A percentile compares a stretch with the other conserved stretches of the same genome.
phyloP scores from a whole-genome alignment of 192 early-diverging fungal species.

The Umbelopsis ramanniana region DNA sequence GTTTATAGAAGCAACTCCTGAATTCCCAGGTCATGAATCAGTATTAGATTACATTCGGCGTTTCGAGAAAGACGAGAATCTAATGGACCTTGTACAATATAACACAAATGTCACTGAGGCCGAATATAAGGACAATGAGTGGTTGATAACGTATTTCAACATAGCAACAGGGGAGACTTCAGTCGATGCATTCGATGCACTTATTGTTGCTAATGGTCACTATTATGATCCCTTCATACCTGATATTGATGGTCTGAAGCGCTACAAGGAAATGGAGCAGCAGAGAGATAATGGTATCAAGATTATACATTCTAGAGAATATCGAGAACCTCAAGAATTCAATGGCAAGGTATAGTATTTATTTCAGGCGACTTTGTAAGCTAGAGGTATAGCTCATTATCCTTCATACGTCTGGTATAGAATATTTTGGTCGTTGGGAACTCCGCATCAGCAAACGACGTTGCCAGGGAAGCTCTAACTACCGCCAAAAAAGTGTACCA shows the following conservation, averaged over 20 bases:
- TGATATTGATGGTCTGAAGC: conserved; percentile 39
- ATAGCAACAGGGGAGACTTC: conserved; percentile 1
- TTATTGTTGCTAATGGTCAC: conserved; percentile 56
- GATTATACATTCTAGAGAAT: conserved; percentile 40
- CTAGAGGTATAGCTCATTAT: neutral
- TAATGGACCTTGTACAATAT: conserved; percentile 36
- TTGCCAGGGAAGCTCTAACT: conserved; percentile 48
- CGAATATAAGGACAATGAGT: conserved; percentile 30
- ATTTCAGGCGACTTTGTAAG: neutral
- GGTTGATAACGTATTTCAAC: conserved; percentile 19
- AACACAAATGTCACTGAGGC: conserved; percentile 40
- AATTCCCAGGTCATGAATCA: conserved; percentile 48
- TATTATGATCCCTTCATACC: conserved; percentile 55
- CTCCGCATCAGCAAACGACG: conserved; percentile 57
- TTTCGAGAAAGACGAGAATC: conserved; percentile 31
- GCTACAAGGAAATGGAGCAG: neutral
- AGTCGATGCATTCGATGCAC: conserved; percentile 48
- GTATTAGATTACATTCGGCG: conserved; percentile 45
- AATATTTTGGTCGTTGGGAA: conserved; percentile 58
- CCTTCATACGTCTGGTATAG: conserved; percentile 8
- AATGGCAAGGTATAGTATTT: conserved; percentile 38
- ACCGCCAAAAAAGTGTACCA: conserved; percentile 45
- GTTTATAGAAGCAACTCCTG: conserved; percentile 37
- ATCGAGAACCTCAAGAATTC: conserved; percentile 35
- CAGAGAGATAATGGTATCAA: neutral